These are phyloP conservation scores for Smithsoniella earleae DNA, from an alignment of 163 green algal genomes.

Conservation along the genomic window DNA sequence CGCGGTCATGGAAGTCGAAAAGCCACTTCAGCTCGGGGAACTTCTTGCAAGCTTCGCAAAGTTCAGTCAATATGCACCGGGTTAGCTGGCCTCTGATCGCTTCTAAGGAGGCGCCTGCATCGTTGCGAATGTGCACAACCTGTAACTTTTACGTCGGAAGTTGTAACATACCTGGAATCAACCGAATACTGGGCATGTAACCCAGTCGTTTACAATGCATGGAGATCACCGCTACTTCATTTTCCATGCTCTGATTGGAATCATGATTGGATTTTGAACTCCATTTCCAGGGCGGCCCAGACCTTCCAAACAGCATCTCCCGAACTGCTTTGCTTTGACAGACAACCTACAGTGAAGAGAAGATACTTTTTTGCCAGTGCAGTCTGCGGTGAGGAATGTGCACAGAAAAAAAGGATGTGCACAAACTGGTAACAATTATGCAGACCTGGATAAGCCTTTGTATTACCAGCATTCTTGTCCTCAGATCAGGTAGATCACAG, in stretches of 20 bases:
- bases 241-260: too few relatives aligned
- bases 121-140: not conserved
- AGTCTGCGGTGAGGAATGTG: too few relatives aligned
- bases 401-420: too few relatives aligned
- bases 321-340: not conserved
- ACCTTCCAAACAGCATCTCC: not conserved
- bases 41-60: not conserved
- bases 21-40: too few relatives aligned
- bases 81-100: not conserved
- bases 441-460: slow-evolving; percentile 37
- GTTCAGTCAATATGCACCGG: not conserved
- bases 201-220: too few relatives aligned
- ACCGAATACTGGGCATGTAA: not conserved
- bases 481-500: slow-evolving; percentile 15
- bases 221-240: not conserved
- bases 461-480: slow-evolving; percentile 30
- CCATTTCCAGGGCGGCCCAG: too few relatives aligned
- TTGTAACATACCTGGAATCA: not conserved
- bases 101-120: not conserved
- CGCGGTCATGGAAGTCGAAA: too few relatives aligned
- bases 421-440: too few relatives aligned
- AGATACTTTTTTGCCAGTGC: too few relatives aligned
- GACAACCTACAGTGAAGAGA: not conserved
- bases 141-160: too few relatives aligned
- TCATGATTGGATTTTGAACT: too few relatives aligned